Conservation (phyloP, 2,329 filamentous ascomycete genomes). For the Penicillium sp. region DNA sequence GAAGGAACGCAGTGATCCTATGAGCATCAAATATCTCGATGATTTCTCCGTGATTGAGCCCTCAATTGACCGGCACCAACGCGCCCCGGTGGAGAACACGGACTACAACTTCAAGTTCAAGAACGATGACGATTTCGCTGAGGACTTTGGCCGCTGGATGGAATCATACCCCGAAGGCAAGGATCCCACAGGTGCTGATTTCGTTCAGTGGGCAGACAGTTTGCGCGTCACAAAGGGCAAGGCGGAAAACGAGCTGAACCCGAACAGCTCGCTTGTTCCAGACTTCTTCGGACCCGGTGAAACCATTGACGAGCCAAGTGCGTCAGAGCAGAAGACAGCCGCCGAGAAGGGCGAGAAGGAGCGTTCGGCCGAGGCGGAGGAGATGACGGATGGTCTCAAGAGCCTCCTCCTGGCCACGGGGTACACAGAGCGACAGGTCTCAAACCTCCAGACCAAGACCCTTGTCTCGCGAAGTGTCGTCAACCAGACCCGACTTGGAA, state of each 20-base stretch:
- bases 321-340: slow-evolving; percentile 25
- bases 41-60: slow-evolving; percentile 78
- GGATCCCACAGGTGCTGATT: slow-evolving; percentile 49
- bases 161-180: slow-evolving; percentile 50
- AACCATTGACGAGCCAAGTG: slow-evolving; percentile 32
- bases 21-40: slow-evolving; percentile 74
- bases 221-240: slow-evolving; percentile 54
- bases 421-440: slow-evolving; percentile 50
- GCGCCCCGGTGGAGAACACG: slow-evolving; percentile 52
- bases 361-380: slow-evolving; percentile 30
- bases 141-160: slow-evolving; percentile 53
- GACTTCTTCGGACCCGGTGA: slow-evolving; percentile 51
- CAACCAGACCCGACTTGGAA: slow-evolving; percentile 96
- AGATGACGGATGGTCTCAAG: slow-evolving; percentile 46
- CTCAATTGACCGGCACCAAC: slow-evolving; percentile 70
- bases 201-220: slow-evolving; percentile 47
- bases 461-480: slow-evolving; percentile 73
- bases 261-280: slow-evolving; percentile 52
- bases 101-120: slow-evolving; percentile 63
- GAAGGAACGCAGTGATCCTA: slow-evolving; percentile 69
- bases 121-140: slow-evolving; percentile 60
- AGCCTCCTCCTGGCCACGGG: slow-evolving; percentile 60
- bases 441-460: slow-evolving; percentile 64
- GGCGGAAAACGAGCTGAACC: slow-evolving; percentile 51
- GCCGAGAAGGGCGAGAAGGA: slow-evolving; percentile 31